phyloP scores from a whole-genome alignment of 2,329 filamentous ascomycete species.

The Ampelomyces quisqualis region DNA sequence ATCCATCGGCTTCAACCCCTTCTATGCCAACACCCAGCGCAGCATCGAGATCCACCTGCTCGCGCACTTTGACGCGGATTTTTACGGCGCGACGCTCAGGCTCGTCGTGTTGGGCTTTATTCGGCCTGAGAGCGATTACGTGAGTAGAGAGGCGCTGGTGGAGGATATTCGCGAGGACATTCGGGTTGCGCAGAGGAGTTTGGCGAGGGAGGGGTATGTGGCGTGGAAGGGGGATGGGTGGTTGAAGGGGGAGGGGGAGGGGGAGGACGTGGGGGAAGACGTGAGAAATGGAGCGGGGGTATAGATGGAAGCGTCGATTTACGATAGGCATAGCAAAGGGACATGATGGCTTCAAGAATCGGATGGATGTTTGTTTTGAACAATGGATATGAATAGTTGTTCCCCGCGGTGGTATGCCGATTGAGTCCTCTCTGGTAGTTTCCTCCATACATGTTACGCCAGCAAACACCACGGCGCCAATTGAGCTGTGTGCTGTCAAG shows the following conservation, averaged over 20 bases:
- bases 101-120: conserved; percentile 84
- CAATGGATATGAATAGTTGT: too few species aligned
- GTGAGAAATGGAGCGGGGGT: too few species aligned
- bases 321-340: too few species aligned
- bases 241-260: conserved; percentile 30
- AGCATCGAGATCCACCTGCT: conserved; percentile 91
- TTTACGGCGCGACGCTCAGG: conserved; percentile 80
- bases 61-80: conserved; percentile 73
- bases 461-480: too few species aligned
- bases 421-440: too few species aligned
- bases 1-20: conserved; percentile 80
- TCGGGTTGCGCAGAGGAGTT: conserved; percentile 72
- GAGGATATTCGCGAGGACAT: conserved; percentile 89
- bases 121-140: conserved; percentile 85
- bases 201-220: conserved; percentile 65
- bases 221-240: conserved; percentile 52
- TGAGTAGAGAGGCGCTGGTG: conserved; percentile 76
- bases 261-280: conserved; percentile 15
- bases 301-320: too few species aligned
- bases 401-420: too few species aligned
- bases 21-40: conserved; percentile 87
- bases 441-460: too few species aligned
- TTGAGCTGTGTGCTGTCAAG: too few species aligned
- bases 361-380: too few species aligned
- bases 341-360: too few species aligned